phyloP scores from a whole-genome alignment of 768 basidiomycete genomes.

The Kwoniella sp. region DNA sequence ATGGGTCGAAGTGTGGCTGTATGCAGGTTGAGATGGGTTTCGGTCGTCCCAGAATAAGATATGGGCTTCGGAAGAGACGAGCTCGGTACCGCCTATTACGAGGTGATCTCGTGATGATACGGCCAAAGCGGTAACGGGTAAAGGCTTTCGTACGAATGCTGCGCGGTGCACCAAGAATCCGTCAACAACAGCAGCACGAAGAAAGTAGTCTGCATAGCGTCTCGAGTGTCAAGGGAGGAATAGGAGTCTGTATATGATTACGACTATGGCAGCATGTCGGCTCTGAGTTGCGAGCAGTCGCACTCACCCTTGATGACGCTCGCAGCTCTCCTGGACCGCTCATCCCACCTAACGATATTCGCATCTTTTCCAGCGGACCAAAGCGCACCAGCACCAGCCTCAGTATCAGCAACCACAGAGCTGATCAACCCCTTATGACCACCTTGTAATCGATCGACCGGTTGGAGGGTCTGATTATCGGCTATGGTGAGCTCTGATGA shows the following conservation, averaged over 20 bases:
- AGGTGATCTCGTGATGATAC: slow-evolving; percentile 57
- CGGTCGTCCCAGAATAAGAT: slow-evolving; percentile 91
- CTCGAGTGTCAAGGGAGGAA: no score
- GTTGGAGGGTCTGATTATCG: slow-evolving; percentile 49
- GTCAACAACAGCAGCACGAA: neutral
- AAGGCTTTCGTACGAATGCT: slow-evolving; percentile 46
- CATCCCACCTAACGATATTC: slow-evolving; percentile 53
- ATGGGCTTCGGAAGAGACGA: slow-evolving; percentile 76
- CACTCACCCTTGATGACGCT: slow-evolving; percentile 51
- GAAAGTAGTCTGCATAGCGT: no score
- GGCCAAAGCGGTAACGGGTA: slow-evolving; percentile 49
- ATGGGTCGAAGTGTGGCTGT: slow-evolving; percentile 81
- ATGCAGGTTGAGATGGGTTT: slow-evolving; percentile 68
- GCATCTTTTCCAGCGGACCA: slow-evolving; percentile 52
- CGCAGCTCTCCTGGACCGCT: slow-evolving; percentile 41
- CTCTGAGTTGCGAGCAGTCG: no score
- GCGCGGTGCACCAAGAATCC: no score
- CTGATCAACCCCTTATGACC: slow-evolving; percentile 48
- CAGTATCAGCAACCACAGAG: slow-evolving; percentile 29
- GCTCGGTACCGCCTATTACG: slow-evolving; percentile 79
- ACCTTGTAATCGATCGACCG: slow-evolving; percentile 40
- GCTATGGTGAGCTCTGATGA: slow-evolving; percentile 45
- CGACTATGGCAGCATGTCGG: no score
- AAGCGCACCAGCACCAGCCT: slow-evolving; percentile 24
- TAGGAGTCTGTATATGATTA: no score